These are phyloP conservation scores for Candida sp. DNA, from an alignment of 1,139 yeast genomes.

Conservation along the genomic window DNA sequence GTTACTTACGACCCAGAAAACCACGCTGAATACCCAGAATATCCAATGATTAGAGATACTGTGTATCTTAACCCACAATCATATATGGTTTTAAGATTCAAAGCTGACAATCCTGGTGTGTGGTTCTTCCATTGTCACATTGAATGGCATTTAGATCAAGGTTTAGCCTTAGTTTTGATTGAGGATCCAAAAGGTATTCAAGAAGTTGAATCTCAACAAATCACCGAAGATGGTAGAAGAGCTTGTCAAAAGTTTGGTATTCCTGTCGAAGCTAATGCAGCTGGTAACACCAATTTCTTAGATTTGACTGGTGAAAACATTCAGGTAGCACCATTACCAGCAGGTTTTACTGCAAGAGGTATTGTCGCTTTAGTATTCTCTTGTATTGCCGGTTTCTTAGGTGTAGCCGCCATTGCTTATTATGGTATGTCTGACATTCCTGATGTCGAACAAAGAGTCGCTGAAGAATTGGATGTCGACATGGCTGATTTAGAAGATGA, in stretches of 20 bases:
- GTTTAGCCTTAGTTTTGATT: slow-evolving; percentile 66
- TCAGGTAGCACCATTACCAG: slow-evolving; percentile 57
- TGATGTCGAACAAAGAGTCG: slow-evolving; percentile 56
- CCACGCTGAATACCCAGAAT: slow-evolving; percentile 55
- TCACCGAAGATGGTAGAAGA: slow-evolving; percentile 45
- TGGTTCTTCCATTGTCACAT: slow-evolving; percentile 96
- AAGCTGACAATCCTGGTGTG: slow-evolving; percentile 84
- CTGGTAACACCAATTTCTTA: slow-evolving; percentile 49
- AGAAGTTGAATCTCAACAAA: slow-evolving; percentile 25
- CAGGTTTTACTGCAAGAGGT: slow-evolving; percentile 68
- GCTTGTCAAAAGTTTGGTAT: slow-evolving; percentile 46
- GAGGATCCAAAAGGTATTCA: slow-evolving; percentile 69
- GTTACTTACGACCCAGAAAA: slow-evolving; percentile 44
- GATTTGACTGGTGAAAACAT: slow-evolving; percentile 54
- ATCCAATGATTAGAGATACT: slow-evolving; percentile 66
- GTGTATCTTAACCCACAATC: slow-evolving; percentile 64
- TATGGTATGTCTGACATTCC: slow-evolving; percentile 69
- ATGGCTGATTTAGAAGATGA: slow-evolving; percentile 37
- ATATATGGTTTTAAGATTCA: slow-evolving; percentile 61
- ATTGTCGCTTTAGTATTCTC: slow-evolving; percentile 61
- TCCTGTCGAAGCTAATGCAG: slow-evolving; percentile 63
- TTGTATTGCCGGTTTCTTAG: slow-evolving; percentile 54
- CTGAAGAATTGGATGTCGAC: slow-evolving; percentile 55
- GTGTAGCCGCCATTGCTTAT: slow-evolving; percentile 50
- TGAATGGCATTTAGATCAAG: slow-evolving; percentile 93